Conservation (phyloP, 768 basidiomycete genomes). For the Kwoniella shandongensis region DNA sequence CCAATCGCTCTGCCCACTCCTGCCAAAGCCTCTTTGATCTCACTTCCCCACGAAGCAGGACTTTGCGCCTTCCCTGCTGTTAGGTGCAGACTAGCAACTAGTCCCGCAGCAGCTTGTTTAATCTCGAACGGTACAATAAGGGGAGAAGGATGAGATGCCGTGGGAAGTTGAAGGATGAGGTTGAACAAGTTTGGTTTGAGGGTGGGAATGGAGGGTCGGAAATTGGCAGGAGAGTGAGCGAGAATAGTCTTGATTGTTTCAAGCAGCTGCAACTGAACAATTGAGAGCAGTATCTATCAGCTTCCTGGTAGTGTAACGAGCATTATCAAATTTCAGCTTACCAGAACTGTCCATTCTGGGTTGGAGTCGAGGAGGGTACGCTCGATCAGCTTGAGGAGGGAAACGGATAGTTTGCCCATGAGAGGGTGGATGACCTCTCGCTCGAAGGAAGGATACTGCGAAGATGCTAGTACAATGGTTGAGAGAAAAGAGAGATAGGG, state of each 20-base stretch:
- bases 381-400: constrained; percentile 25
- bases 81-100: constrained; percentile 33
- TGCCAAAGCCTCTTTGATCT: constrained; percentile 38
- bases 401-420: constrained; percentile 40
- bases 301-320: neutral
- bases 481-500: constrained; percentile 20
- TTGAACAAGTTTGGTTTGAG: constrained; percentile 30
- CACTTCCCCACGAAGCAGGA: constrained; percentile 29
- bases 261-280: constrained; percentile 26
- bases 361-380: constrained; percentile 9
- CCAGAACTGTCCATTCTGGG: constrained; percentile 21
- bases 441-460: constrained; percentile 42
- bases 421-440: constrained; percentile 39
- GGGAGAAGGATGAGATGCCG: constrained; percentile 8
- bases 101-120: constrained; percentile 16
- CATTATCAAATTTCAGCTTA: constrained; percentile 10
- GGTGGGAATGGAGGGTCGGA: constrained; percentile 42
- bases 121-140: constrained; percentile 13
- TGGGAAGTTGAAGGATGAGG: constrained; percentile 26
- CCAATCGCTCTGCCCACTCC: constrained; percentile 26
- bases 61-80: constrained; percentile 34
- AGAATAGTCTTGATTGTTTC: constrained; percentile 32
- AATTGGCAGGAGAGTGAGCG: constrained; percentile 44
- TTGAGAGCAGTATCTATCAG: neutral
- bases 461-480: constrained; percentile 20